Conservation (phyloP, 345 rosid species). For the Lepidium aucheri region DNA sequence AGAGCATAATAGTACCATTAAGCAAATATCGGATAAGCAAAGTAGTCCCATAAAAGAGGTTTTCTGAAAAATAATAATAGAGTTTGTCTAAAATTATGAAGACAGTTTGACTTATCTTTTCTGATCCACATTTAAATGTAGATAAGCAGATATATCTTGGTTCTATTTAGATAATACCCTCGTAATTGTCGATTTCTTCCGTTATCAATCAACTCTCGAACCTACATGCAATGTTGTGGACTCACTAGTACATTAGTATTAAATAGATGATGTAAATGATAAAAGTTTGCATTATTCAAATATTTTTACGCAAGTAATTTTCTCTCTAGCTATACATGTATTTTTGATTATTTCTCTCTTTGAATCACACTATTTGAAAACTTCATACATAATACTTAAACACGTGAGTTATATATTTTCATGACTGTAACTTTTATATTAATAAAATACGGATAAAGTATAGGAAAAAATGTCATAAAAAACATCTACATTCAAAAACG, state of each 20-base stretch:
- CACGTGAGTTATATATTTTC: background rate
- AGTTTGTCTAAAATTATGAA: slow-evolving; percentile 4
- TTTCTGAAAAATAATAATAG: background rate
- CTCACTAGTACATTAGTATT: background rate
- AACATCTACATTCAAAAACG: too few species aligned
- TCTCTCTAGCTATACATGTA: too few species aligned
- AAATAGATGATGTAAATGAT: slow-evolving; percentile 6
- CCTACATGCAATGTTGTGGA: background rate
- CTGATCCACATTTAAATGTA: slow-evolving; percentile 2
- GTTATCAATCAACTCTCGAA: background rate
- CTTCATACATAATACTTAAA: background rate
- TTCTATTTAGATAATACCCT: slow-evolving; percentile 10
- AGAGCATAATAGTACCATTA: background rate
- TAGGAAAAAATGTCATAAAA: too few species aligned
- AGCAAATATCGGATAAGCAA: slow-evolving; percentile 2
- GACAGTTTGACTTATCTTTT: slow-evolving; percentile 11
- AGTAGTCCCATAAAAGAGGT: background rate
- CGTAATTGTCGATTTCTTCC: slow-evolving; percentile 6
- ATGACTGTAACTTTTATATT: too few species aligned
- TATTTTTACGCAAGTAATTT: too few species aligned
- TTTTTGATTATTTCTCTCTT: too few species aligned
- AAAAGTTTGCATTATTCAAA: too few species aligned
- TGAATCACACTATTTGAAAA: background rate
- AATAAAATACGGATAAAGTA: too few species aligned
- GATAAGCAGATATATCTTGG: slow-evolving; percentile 13